Evolutionary conservation across 225 moss, liverwort and hornwort genomes (phyloP).

Genomic region (Pseudisothecium myosuroides): DNA sequence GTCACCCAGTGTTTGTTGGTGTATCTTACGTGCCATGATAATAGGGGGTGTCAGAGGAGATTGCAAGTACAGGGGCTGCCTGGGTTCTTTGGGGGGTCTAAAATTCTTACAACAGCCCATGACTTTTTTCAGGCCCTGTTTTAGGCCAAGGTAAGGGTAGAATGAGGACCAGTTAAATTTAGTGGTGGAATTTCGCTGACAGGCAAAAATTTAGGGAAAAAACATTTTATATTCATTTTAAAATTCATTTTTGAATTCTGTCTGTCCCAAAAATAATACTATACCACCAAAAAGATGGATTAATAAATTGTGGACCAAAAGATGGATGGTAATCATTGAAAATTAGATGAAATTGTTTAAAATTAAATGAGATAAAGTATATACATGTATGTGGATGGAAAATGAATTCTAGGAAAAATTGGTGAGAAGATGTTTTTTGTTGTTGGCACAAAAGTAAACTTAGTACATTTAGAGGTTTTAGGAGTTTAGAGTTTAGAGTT

Average conservation of each 20-base stretch:
- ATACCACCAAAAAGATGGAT: too few relatives aligned
- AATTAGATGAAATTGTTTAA: background rate
- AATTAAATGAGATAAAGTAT: too few relatives aligned
- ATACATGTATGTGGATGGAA: background rate
- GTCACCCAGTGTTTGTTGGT: background rate
- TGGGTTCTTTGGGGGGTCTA: too few relatives aligned
- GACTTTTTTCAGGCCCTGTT: background rate
- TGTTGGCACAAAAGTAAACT: background rate
- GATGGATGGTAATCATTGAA: background rate
- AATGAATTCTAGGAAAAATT: background rate
- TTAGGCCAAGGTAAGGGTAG: background rate
- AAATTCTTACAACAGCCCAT: background rate
- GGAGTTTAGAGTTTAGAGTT: too few relatives aligned
- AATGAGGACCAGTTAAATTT: background rate
- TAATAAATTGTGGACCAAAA: background rate
- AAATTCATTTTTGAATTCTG: background rate
- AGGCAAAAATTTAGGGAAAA: background rate
- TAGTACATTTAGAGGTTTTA: too few relatives aligned
- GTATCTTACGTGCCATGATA: background rate
- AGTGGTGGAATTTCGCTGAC: background rate
- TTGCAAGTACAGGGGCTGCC: background rate
- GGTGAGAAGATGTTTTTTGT: background rate
- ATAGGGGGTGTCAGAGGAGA: background rate
- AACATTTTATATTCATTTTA: accelerated
- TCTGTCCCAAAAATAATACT: background rate